Percentiles rank a stretch among this genome's conserved stretches.
phyloP scores from a whole-genome alignment of 2,329 filamentous ascomycete genomes.

The Emericellopsis cladophorae region DNA sequence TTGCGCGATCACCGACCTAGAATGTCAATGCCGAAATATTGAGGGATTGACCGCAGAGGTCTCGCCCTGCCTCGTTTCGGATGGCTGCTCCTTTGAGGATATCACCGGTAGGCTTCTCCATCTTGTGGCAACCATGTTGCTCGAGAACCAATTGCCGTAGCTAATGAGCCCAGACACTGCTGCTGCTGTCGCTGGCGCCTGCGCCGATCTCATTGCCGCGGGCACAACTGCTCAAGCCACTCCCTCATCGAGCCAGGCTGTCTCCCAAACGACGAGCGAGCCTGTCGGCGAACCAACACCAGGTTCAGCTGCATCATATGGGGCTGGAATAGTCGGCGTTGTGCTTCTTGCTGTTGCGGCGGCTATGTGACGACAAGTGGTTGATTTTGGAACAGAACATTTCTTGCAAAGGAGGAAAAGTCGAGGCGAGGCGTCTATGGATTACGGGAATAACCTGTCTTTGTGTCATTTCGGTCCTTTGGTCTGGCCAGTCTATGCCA shows the following conservation, averaged over 20 bases:
- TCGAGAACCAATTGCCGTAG: too few species aligned
- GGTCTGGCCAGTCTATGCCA: background rate
- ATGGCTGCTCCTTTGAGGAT: conserved; percentile 3
- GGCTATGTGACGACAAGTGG: too few species aligned
- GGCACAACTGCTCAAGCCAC: background rate
- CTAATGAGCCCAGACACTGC: background rate
- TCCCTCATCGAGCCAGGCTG: background rate
- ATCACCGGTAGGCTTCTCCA: conserved; percentile 13
- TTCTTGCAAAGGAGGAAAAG: too few species aligned
- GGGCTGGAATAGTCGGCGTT: background rate
- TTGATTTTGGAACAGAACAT: too few species aligned
- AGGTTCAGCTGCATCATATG: too few species aligned
- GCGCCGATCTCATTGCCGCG: background rate
- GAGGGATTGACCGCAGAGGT: conserved; percentile 18
- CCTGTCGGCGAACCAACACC: too few species aligned
- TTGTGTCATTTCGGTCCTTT: too few species aligned
- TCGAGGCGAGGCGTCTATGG: too few species aligned
- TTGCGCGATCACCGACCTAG: conserved; percentile 19
- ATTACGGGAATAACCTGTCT: too few species aligned
- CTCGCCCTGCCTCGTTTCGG: conserved; percentile 20
- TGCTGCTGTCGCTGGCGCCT: background rate
- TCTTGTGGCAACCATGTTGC: too few species aligned
- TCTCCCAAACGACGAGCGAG: background rate
- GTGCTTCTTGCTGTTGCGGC: background rate
- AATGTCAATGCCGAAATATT: conserved; percentile 24